Percentiles rank a stretch among this genome's conserved stretches.
phyloP scores from a whole-genome alignment of 2,329 filamentous ascomycete species.

The Aspergillus spinulosporus region DNA sequence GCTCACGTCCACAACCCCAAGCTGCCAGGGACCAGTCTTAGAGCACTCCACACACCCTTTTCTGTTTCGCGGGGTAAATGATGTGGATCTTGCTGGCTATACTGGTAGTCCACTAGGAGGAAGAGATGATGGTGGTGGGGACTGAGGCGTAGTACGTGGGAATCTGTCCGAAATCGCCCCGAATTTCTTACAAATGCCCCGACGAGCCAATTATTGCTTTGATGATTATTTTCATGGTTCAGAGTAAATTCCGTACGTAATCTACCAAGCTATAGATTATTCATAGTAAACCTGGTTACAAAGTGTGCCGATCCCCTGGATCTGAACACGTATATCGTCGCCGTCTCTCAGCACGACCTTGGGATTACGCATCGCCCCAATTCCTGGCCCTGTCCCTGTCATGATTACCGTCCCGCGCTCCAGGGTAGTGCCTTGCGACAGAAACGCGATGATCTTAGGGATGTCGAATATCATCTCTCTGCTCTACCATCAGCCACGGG shows the following conservation, averaged over 20 bases:
- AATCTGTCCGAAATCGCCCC: no score
- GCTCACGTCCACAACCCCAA: no score
- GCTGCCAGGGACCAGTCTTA: no score
- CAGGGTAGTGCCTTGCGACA: constrained; percentile 43
- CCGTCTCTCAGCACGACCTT: constrained; percentile 41
- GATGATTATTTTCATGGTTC: no score
- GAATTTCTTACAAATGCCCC: no score
- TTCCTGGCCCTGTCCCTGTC: constrained; percentile 45
- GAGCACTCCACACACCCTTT: no score
- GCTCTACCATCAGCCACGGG: background rate
- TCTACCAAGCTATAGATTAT: background rate
- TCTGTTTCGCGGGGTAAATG: no score
- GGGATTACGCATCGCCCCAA: constrained; percentile 45
- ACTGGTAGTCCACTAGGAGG: no score
- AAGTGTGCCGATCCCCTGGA: constrained; percentile 41
- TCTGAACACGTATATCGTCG: constrained; percentile 43
- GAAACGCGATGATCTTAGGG: constrained; percentile 36
- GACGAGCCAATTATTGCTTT: no score
- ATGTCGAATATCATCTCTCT: constrained; percentile 45
- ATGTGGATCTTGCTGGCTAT: no score
- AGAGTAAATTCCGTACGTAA: background rate
- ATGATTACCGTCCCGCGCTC: constrained; percentile 43
- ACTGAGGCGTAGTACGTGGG: no score
- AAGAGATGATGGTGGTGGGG: no score
- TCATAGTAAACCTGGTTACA: constrained; percentile 43